These are phyloP conservation scores for Scedosporium minutisporum DNA, from an alignment of 2,329 filamentous ascomycete genomes.

Conservation along the genomic window DNA sequence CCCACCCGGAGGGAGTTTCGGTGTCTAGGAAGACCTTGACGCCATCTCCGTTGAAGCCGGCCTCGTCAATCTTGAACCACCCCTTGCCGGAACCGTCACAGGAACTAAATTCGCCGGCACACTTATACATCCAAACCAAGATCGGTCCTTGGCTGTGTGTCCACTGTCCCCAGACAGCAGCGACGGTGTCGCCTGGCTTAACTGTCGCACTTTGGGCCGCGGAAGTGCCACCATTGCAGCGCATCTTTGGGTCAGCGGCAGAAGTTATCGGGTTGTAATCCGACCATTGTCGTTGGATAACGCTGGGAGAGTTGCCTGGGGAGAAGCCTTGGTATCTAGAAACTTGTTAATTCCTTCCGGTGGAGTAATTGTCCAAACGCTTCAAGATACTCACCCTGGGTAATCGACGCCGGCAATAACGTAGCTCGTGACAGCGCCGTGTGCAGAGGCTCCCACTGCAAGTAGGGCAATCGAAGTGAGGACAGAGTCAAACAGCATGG, in stretches of 20 bases:
- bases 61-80: conserved; percentile 37
- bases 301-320: conserved; percentile 34
- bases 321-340: conserved; percentile 36
- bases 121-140: conserved; percentile 42
- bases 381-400: conserved; percentile 17
- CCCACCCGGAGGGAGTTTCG: conserved; percentile 21
- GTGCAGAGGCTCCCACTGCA: conserved; percentile 19
- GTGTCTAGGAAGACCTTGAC: conserved; percentile 25
- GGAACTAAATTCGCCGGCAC: conserved; percentile 31
- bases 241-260: conserved; percentile 31
- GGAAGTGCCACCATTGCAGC: conserved; percentile 28
- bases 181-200: conserved; percentile 35
- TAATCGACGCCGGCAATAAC: conserved; percentile 32
- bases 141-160: conserved; percentile 39
- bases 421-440: conserved; percentile 37
- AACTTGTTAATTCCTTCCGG: not conserved
- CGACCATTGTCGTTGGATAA: conserved; percentile 49
- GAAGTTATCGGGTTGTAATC: conserved; percentile 32
- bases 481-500: conserved; percentile 10
- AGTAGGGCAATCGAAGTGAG: conserved; percentile 21
- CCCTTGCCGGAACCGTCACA: conserved; percentile 36
- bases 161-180: conserved; percentile 42
- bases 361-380: not conserved
- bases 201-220: conserved; percentile 28
- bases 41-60: conserved; percentile 25